A percentile compares a stretch with the other conserved stretches of the same genome.
phyloP scores from a whole-genome alignment of 2,329 filamentous ascomycete genomes.

The Ceratocystis alfenasii region DNA sequence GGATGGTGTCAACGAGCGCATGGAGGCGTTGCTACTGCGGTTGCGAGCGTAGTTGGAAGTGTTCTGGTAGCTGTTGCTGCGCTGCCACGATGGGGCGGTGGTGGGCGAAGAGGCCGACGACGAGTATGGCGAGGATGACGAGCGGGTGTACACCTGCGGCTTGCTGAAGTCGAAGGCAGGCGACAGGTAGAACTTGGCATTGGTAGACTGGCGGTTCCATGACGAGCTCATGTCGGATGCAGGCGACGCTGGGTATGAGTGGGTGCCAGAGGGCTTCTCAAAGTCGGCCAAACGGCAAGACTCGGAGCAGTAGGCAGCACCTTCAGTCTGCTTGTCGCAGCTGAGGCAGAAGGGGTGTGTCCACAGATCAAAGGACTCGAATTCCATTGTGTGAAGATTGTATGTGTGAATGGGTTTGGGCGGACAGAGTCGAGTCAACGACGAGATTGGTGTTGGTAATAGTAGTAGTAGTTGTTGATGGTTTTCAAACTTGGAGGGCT shows the following conservation, averaged over 20 bases:
- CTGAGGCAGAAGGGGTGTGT: conserved; percentile 85
- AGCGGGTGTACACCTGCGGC: conserved; percentile 45
- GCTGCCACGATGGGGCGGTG: conserved; percentile 24
- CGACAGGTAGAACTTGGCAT: conserved; percentile 52
- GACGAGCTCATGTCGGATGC: conserved; percentile 21
- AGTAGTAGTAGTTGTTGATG: background rate
- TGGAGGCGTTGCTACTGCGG: conserved; percentile 26
- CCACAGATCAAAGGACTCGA: conserved; percentile 47
- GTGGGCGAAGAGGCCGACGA: conserved; percentile 28
- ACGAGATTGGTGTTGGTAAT: conserved; percentile 3
- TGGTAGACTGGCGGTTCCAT: conserved; percentile 3
- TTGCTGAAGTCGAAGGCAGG: conserved; percentile 65
- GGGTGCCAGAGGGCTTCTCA: conserved; percentile 42
- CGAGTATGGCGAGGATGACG: conserved; percentile 26
- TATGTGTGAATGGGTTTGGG: background rate
- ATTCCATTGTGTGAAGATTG: conserved; percentile 34
- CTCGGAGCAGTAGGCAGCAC: conserved; percentile 82
- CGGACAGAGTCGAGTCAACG: background rate
- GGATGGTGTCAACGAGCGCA: conserved; percentile 50
- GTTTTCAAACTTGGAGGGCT: background rate
- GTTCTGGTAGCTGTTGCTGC: conserved; percentile 27
- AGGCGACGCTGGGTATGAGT: conserved; percentile 27
- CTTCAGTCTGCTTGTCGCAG: conserved; percentile 71
- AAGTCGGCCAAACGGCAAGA: conserved; percentile 79
- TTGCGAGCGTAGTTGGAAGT: conserved; percentile 22